Evolutionary conservation across 108 stramenopile genomes (phyloP), one percentile per base, ranked within the genome.

Genomic region (Pseudonitzschia pungens): DNA sequence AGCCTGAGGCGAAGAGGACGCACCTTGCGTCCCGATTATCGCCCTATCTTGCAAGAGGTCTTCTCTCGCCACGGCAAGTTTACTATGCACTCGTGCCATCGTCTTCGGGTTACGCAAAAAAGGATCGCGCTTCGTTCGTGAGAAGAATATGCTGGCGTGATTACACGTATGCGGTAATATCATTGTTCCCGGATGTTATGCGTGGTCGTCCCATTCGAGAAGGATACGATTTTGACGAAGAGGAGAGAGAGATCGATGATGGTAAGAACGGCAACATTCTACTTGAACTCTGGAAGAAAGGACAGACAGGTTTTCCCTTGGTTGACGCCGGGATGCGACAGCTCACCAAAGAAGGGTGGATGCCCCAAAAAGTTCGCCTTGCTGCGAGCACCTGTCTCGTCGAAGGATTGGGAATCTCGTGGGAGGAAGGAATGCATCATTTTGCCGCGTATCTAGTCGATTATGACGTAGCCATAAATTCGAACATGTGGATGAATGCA

Each of bases 401-500:
- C 44, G 85, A 86, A 52, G 79, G 80, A 24, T 45, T 83, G 52
- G 77, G 77, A 42, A 26, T 83, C 28, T 58, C 77, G 57, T 86
- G 82, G 82, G 40, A 73, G 56, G 16, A 53, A 26, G 85, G 85
- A 2, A 60, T 62, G 55, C 72, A 74, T 22, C 77, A 77, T 70
- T 86, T 86, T 59, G 59, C 73, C 22, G 55, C 81, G 21, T 74
- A 65, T 21, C 70, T 86, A 8, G 69, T 86, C 16, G 85, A 86
- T 71, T 68, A 59, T 22, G 85, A 86, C 67, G 57, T 63, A 10
- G 77, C 73, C 22, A 86, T 86, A 22, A 86, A 86, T 73, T 72
- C 63, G 24, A 31, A 66, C 32, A 86, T 86, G 85, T 86, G 85
- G 85, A 79, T 81, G 68, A 86, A 86, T 73, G 82, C 77, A 4